Evolutionary conservation across 2,329 filamentous ascomycete genomes (phyloP), one percentile per base, ranked within the genome.

Genomic region (Microcyclosporella mali): DNA sequence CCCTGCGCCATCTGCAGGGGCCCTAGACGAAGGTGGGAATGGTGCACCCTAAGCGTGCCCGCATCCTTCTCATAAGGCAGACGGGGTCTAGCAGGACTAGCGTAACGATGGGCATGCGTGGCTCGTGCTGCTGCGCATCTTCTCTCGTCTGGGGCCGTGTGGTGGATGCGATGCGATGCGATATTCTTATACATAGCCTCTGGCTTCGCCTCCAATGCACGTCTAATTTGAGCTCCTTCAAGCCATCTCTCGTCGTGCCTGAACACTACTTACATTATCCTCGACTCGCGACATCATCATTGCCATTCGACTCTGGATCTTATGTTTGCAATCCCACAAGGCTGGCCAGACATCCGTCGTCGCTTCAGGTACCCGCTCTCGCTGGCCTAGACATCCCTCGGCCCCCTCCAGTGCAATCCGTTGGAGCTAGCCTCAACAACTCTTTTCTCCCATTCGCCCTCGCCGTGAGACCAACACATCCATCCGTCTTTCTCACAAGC

Each of bases 151-250:
- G 44, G 56, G 50, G 46, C 50, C 51, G 21, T 4, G 21, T 25
- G 21, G 21, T 25, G 21, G 21, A 25, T 25, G 21, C 21, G 45
- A 40, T 45, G 47, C 35, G 36, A 33, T 43, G 45, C 38, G 45
- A 45, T 51, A 52, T 50, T 53, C 51, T 53, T 52, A 56, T 59
- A 59, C 54, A 55, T 55, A 59, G 52, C 45, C 50, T 47, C 36
- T 37, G 43, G 49, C 57, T 52, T 54, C 52, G 54, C 56, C 53
- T 49, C 51, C 52, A 45, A 50, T 48, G 43, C 43, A 40, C 40
- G 43, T 48, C 49, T 51, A 48, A 48, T 47, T 40, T 43, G 30
- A 51, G 42, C 41, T 36, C 36, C 36, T 28, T 33, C 29, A 44
- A 39, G 15, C 14, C 28, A 15, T 11, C 33, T 18, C 33, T 34